Percentiles rank a stretch among this genome's conserved stretches.
Evolutionary conservation across 305 asterid genomes (phyloP).

Genomic region (Fraxinus latifolia): DNA sequence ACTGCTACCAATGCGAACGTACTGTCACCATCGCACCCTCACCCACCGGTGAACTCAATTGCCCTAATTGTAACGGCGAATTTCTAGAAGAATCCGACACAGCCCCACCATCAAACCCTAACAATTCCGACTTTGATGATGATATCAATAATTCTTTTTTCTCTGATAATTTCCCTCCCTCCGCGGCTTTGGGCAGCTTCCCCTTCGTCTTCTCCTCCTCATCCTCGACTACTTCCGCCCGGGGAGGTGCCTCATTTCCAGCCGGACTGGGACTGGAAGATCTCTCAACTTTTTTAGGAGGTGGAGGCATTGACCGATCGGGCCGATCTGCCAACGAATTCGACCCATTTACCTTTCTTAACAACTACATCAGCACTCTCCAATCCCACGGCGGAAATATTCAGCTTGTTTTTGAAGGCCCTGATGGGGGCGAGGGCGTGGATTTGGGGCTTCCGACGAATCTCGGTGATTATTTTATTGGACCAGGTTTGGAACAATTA

Average conservation of each 20-base stretch:
- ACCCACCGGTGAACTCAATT: conserved; percentile 47
- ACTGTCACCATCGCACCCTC: conserved; percentile 41
- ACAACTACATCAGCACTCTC: not conserved
- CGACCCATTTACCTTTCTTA: not conserved
- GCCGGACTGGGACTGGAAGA: conserved; percentile 35
- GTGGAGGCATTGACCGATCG: not conserved
- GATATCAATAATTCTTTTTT: conserved; percentile 15
- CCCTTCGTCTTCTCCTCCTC: conserved; percentile 24
- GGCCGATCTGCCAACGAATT: not conserved
- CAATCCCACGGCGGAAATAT: not conserved
- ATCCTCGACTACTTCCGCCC: conserved; percentile 3
- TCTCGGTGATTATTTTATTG: not conserved
- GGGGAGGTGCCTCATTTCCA: conserved; percentile 24
- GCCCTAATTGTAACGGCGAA: conserved; percentile 60
- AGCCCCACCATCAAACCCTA: conserved; percentile 31
- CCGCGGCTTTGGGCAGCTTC: conserved; percentile 25
- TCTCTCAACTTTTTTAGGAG: conserved; percentile 13
- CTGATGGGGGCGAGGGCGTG: not conserved
- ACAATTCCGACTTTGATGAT: conserved; percentile 5
- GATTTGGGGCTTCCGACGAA: not conserved
- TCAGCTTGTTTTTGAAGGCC: not conserved
- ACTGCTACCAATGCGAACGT: conserved; percentile 57
- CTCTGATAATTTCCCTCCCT: conserved; percentile 25
- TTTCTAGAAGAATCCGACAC: conserved; percentile 60
- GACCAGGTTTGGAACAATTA: not conserved